phyloP scores from a whole-genome alignment of 2,329 filamentous ascomycete genomes.

The Fusarium sp. region DNA sequence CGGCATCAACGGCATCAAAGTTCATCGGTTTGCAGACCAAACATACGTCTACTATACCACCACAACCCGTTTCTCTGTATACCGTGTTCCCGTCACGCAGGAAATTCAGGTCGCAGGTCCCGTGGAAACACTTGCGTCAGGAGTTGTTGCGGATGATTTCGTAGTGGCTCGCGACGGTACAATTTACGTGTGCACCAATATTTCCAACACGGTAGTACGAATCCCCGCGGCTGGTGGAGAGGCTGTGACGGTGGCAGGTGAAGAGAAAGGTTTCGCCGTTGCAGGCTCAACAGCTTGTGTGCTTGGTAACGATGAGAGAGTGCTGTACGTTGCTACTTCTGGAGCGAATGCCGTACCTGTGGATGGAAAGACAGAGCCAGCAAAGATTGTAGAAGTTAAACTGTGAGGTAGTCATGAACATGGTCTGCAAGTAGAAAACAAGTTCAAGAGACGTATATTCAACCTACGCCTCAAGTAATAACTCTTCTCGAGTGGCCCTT shows the following conservation, averaged over 20 bases:
- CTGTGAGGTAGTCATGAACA: slow-evolving; percentile 1
- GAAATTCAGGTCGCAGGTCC: slow-evolving; percentile 18
- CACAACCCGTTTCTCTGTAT: slow-evolving; percentile 34
- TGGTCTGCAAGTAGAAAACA: background rate
- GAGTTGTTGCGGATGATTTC: slow-evolving; percentile 37
- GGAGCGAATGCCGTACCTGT: slow-evolving; percentile 31
- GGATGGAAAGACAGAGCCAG: slow-evolving; percentile 40
- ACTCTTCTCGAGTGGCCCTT: slow-evolving; percentile 26
- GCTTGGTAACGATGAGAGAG: slow-evolving; percentile 15
- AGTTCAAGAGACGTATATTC: slow-evolving; percentile 15
- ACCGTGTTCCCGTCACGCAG: slow-evolving; percentile 29
- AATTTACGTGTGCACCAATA: slow-evolving; percentile 39
- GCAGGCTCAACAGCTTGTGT: slow-evolving; percentile 37
- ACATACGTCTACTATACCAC: slow-evolving; percentile 37
- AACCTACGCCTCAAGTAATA: slow-evolving; percentile 6
- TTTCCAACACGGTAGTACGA: slow-evolving; percentile 35
- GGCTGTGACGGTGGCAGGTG: slow-evolving; percentile 16
- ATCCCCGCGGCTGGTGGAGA: slow-evolving; percentile 14
- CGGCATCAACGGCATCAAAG: slow-evolving; percentile 42
- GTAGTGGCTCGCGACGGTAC: slow-evolving; percentile 35
- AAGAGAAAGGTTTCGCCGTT: slow-evolving; percentile 13
- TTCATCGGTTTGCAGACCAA: slow-evolving; percentile 28
- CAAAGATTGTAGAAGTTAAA: slow-evolving; percentile 35
- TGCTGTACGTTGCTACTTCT: slow-evolving; percentile 36
- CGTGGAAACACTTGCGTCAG: slow-evolving; percentile 29